These are phyloP conservation scores for Moelleriella libera DNA, from an alignment of 2,329 filamentous ascomycete species.

Conservation along the genomic window DNA sequence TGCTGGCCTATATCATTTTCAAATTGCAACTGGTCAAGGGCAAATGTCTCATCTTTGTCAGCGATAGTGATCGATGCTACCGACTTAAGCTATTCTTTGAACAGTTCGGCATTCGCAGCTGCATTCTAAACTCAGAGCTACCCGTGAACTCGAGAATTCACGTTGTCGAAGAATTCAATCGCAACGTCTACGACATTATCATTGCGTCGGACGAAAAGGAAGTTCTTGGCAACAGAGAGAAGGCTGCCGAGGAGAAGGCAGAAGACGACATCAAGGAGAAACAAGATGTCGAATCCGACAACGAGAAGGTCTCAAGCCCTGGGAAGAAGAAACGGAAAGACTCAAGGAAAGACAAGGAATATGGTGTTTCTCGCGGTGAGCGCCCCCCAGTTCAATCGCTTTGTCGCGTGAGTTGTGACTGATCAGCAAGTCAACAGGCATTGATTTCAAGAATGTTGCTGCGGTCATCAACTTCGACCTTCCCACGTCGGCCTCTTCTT, in stretches of 20 bases:
- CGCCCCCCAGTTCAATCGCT: conserved; percentile 1
- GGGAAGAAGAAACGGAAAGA: conserved; percentile 23
- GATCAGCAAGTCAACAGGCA: conserved; percentile 20
- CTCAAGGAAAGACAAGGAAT: conserved; percentile 64
- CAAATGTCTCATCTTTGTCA: conserved; percentile 62
- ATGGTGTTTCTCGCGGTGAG: conserved; percentile 74
- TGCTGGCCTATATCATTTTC: conserved; percentile 86
- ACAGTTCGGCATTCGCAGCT: conserved; percentile 90
- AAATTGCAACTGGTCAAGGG: conserved; percentile 89
- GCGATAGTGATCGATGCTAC: conserved; percentile 78
- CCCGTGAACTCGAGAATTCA: conserved; percentile 88
- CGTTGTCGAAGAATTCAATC: conserved; percentile 95
- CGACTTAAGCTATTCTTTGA: conserved; percentile 89
- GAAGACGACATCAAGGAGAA: conserved; percentile 17
- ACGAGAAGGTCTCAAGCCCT: too few relatives aligned
- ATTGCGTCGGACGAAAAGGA: conserved; percentile 91
- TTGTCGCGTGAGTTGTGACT: neutral
- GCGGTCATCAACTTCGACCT: conserved; percentile 97
- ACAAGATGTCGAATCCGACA: too few relatives aligned
- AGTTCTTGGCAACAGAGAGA: conserved; percentile 53
- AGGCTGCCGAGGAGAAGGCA: conserved; percentile 22
- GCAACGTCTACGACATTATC: conserved; percentile 92
- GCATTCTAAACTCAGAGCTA: conserved; percentile 85
- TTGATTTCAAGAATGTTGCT: conserved; percentile 92
- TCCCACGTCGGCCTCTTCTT: conserved; percentile 74